A percentile compares a stretch with the other conserved stretches of the same genome.
Evolutionary conservation across 192 early-diverging fungal species (phyloP).

Genomic region (Chytriomyces hyalinus): DNA sequence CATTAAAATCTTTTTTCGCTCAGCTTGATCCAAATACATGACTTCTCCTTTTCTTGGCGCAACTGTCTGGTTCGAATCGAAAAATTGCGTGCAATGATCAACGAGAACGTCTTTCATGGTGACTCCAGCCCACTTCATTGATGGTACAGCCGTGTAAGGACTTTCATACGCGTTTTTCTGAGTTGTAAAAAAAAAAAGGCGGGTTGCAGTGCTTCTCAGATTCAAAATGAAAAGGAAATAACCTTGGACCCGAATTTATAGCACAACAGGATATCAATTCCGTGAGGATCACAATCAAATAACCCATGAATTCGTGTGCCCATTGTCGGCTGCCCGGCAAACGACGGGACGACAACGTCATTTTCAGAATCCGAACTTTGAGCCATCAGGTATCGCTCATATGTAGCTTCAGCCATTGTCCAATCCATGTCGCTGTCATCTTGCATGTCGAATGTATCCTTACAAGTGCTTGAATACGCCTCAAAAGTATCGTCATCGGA

Average conservation of each 20-base stretch:
- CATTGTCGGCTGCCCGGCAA: background rate
- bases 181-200: background rate
- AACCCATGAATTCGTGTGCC: conserved; percentile 21
- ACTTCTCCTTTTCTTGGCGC: conserved; percentile 2
- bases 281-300: conserved; percentile 51
- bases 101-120: background rate
- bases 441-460: too few relatives aligned
- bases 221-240: background rate
- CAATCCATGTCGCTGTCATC: too few relatives aligned
- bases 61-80: background rate
- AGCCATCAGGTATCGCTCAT: too few relatives aligned
- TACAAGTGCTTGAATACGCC: too few relatives aligned
- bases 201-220: background rate
- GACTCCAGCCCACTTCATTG: background rate
- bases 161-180: conserved; percentile 16
- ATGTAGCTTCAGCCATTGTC: too few relatives aligned
- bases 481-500: too few relatives aligned
- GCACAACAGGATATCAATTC: conserved; percentile 42
- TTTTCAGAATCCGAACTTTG: too few relatives aligned
- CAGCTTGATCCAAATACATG: conserved; percentile 35
- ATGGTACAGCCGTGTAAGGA: conserved; percentile 5
- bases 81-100: background rate
- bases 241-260: conserved; percentile 47
- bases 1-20: conserved; percentile 22
- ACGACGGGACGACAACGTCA: too few relatives aligned